A percentile compares a stretch with the other conserved stretches of the same genome.
phyloP scores from a whole-genome alignment of 1,284 basidiomycete species.

The Takashimella tepidaria region DNA sequence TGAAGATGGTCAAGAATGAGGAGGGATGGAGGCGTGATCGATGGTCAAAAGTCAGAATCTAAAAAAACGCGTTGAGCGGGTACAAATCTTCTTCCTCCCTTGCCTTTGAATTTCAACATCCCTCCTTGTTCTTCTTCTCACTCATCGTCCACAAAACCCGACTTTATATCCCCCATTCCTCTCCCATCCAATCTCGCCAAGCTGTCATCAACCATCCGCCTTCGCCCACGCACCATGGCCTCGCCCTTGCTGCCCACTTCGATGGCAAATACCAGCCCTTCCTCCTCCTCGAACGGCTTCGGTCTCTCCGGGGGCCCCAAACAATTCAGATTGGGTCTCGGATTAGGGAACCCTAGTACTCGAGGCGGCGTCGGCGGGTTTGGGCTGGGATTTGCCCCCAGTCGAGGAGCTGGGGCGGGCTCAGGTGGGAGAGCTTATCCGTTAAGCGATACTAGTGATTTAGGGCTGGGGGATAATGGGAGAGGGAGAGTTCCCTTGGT shows the following conservation, averaged over 20 bases:
- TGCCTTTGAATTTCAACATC: background rate
- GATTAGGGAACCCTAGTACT: background rate
- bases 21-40: too few species aligned
- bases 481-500: conserved; percentile 58
- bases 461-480: background rate
- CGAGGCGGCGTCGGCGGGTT: background rate
- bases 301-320: too few species aligned
- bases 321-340: background rate
- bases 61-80: too few species aligned
- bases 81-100: too few species aligned
- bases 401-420: background rate
- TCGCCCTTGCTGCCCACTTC: conserved; percentile 11
- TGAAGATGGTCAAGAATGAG: too few species aligned
- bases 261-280: background rate
- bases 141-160: background rate
- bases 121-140: background rate
- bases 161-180: too few species aligned
- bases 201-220: conserved; percentile 24
- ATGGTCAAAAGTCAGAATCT: too few species aligned
- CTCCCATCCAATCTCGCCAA: too few species aligned
- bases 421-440: background rate
- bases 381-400: background rate
- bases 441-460: background rate
- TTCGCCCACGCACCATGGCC: conserved; percentile 18
- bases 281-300: conserved; percentile 5